Conservation (phyloP, 75 land plant species). For the Cryptomeria japonica region DNA sequence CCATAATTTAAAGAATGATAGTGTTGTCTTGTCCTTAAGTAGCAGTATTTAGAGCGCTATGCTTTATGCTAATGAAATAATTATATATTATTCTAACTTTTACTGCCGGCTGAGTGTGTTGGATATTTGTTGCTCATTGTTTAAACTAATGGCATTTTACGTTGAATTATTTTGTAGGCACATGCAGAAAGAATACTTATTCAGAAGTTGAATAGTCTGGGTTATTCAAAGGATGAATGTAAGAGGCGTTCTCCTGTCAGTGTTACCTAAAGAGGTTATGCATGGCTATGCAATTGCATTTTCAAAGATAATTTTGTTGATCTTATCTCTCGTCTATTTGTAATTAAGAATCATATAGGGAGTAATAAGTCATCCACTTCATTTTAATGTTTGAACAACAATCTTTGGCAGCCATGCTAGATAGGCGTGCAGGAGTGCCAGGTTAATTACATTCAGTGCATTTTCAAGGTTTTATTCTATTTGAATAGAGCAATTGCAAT, state of each 20-base stretch:
- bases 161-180: conserved; percentile 34
- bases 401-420: neutral
- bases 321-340: neutral
- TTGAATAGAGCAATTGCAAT: neutral
- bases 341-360: neutral
- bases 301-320: neutral
- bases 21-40: conserved; percentile 18
- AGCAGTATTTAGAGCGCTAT: neutral
- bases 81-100: neutral
- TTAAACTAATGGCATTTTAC: neutral
- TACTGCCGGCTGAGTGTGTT: neutral
- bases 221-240: conserved; percentile 29
- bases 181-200: conserved; percentile 57
- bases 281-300: neutral
- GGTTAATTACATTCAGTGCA: neutral
- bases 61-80: neutral
- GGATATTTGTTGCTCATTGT: neutral
- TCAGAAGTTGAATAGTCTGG: conserved; percentile 46
- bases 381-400: neutral
- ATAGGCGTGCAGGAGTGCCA: neutral
- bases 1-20: neutral
- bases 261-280: neutral
- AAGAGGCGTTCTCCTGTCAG: neutral
- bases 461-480: neutral
- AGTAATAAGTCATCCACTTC: neutral